Evolutionary conservation across 768 basidiomycete genomes (phyloP), one percentile per base, ranked within the genome.

Genomic region (Candolleomyces aberdarensis): DNA sequence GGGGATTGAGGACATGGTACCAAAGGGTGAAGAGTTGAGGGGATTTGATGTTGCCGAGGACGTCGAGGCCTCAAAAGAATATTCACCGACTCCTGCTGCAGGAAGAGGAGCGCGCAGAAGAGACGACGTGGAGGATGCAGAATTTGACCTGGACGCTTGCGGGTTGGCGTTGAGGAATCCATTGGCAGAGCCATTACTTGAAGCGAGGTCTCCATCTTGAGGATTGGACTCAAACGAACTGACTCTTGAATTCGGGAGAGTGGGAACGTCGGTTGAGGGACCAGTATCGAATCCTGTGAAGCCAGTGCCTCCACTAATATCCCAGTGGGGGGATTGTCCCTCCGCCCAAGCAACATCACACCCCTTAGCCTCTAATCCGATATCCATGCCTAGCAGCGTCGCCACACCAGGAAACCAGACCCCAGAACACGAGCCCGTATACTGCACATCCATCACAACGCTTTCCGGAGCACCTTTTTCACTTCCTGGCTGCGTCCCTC

Each of bases 321-420:
- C 74, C 91, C 91, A 94, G 63, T 78, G 76, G 5, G 66, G 62
- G 57, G 82, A 71, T 58, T 71, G 70, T 6, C 79, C 85, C 10
- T 80, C 73, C 6, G 82, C 79, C 91, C 91, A 94, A 15, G 78
- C 72, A 20, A 91, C 79, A 60, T 90, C 87, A 22, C 85, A 87
- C 29, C 85, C 84, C 66, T 86, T 87, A 9, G 83, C 80, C 62
- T 87, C 85, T 13, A 94, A 77, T 11, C 82, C 81, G 36, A 91
- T 80, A 66, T 93, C 91, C 80, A 93, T 75, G 10, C 90, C 92
- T 19, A 94, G 78, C 66, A 91, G 76, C 3, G 89, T 92, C 3
- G 92, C 92, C 5, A 92, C 91, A 2, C 91, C 92, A 44, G 90
- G 86, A 67, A 86, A 92, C 88, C 89, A 93, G 48, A 93, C 75